These are phyloP conservation scores for Cornus controversa DNA, from an alignment of 148 eudicot species.

Conservation along the genomic window DNA sequence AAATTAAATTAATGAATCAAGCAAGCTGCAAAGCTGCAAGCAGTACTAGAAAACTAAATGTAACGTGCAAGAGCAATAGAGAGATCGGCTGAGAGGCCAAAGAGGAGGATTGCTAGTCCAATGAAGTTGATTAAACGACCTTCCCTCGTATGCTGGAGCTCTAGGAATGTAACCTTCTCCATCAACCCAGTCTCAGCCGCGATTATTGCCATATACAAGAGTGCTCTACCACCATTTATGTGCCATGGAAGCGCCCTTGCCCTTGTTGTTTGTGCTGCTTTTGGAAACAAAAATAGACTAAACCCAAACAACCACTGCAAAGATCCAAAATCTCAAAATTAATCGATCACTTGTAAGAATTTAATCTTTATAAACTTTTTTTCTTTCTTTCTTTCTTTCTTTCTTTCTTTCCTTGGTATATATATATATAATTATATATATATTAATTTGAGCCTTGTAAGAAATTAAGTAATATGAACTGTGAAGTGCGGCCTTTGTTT, in stretches of 20 bases:
- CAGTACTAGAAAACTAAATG: conserved; percentile 19
- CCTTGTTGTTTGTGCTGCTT: conserved; percentile 29
- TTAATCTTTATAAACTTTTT: background rate
- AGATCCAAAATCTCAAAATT: background rate
- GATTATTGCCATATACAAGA: conserved; percentile 64
- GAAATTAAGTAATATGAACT: background rate
- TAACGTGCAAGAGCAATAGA: conserved; percentile 52
- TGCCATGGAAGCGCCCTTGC: conserved; percentile 61
- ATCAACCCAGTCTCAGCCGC: conserved; percentile 68
- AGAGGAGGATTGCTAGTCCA: conserved; percentile 58
- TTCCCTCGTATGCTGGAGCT: conserved; percentile 34
- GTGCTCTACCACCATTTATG: conserved; percentile 51
- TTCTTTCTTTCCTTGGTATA: too few relatives aligned
- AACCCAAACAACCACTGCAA: conserved; percentile 76
- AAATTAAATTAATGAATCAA: too few relatives aligned
- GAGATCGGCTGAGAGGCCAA: conserved; percentile 67
- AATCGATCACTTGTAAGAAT: too few relatives aligned
- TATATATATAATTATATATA: too few relatives aligned
- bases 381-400: background rate
- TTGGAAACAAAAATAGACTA: conserved; percentile 39
- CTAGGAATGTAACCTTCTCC: conserved; percentile 37
- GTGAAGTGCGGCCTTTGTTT: background rate
- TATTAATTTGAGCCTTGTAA: background rate
- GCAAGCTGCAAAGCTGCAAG: too few relatives aligned
- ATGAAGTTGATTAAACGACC: conserved; percentile 57